These are phyloP conservation scores for Populus euphratica DNA, from an alignment of 345 rosid species.

Conservation along the genomic window DNA sequence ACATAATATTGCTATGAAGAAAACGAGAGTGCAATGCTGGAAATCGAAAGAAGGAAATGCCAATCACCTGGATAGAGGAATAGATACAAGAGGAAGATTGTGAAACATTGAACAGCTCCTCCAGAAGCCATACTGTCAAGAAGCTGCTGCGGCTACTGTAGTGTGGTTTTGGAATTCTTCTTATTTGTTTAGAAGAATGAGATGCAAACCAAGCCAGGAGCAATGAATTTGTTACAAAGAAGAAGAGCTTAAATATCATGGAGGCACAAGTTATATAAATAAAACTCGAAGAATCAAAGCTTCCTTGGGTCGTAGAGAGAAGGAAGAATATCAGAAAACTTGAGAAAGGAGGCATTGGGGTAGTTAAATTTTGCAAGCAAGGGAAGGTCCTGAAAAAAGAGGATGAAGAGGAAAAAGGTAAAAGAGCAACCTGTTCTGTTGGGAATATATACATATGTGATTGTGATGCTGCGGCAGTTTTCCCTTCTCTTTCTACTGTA, in stretches of 20 bases:
- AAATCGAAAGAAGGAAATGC: neutral
- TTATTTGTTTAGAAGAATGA: conserved; percentile 31
- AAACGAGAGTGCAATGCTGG: neutral
- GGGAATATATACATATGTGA: conserved; percentile 23
- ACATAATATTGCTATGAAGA: neutral
- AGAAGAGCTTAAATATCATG: conserved; percentile 51
- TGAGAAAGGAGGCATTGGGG: conserved; percentile 82
- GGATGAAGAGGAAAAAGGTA: conserved; percentile 21
- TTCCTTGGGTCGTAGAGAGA: conserved; percentile 68
- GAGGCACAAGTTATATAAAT: conserved; percentile 31
- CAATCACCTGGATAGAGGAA: conserved; percentile 66
- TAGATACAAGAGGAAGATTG: conserved; percentile 46
- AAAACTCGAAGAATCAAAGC: conserved; percentile 69
- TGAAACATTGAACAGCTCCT: conserved; percentile 32
- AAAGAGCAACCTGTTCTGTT: conserved; percentile 26
- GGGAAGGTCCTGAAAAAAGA: conserved; percentile 52
- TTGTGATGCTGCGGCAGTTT: conserved; percentile 11
- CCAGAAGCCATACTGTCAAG: conserved; percentile 43
- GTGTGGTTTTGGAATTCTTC: conserved; percentile 14
- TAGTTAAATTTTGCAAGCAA: conserved; percentile 78
- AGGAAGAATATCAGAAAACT: conserved; percentile 88
- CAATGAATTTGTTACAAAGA: conserved; percentile 45
- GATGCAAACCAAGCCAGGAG: conserved; percentile 38
- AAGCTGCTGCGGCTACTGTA: conserved; percentile 12
- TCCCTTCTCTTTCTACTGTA: conserved; percentile 39